Conservation (phyloP, 1,284 basidiomycete genomes). For the Exobasidium rhododendri region DNA sequence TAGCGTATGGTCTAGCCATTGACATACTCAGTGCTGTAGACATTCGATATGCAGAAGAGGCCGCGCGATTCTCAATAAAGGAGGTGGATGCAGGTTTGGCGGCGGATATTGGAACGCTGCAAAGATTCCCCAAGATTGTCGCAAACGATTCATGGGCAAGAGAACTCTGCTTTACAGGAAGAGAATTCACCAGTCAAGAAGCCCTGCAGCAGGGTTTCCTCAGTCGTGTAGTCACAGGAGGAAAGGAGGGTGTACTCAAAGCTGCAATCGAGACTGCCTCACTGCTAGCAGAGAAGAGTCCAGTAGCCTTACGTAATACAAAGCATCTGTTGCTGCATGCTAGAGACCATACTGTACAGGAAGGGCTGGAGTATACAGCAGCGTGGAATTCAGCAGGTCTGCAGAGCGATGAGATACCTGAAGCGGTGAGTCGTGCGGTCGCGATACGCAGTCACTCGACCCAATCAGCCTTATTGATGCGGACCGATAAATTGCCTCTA, state of each 20-base stretch:
- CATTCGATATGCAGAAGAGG: slow-evolving; percentile 69
- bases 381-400: slow-evolving; percentile 72
- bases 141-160: slow-evolving; percentile 74
- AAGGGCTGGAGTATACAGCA: slow-evolving; percentile 75
- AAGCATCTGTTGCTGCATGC: slow-evolving; percentile 73
- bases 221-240: slow-evolving; percentile 70
- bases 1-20: slow-evolving; percentile 69
- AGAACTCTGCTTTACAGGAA: slow-evolving; percentile 76
- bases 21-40: slow-evolving; percentile 78
- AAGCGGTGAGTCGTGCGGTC: slow-evolving; percentile 40
- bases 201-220: slow-evolving; percentile 74
- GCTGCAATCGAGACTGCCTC: slow-evolving; percentile 68
- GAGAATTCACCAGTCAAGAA: slow-evolving; percentile 69
- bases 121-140: slow-evolving; percentile 75
- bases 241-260: slow-evolving; percentile 60
- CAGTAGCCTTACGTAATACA: slow-evolving; percentile 75
- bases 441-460: too few species aligned
- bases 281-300: slow-evolving; percentile 72
- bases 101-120: slow-evolving; percentile 84
- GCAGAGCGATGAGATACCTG: slow-evolving; percentile 64
- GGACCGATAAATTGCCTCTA: neutral
- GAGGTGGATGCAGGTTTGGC: slow-evolving; percentile 87
- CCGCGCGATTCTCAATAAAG: slow-evolving; percentile 74
- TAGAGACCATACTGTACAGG: slow-evolving; percentile 72
- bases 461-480: neutral